Base-by-base conservation (phyloP, 495 filamentous ascomycete genomes). In the Amorphotheca resinae region DNA sequence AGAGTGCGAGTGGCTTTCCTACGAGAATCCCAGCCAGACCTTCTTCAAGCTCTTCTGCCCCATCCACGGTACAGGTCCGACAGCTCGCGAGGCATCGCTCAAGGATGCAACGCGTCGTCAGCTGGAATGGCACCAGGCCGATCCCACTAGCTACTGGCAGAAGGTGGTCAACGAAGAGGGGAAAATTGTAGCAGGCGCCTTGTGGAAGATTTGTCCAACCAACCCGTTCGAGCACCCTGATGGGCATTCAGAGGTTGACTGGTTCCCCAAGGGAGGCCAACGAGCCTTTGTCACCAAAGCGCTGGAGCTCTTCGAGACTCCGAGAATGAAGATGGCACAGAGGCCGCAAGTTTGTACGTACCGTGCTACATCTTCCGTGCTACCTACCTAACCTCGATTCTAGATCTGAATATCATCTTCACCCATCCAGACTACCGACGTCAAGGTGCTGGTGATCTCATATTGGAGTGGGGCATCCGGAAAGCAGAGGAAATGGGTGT, bases 381-480 rank as follows among this genome's bases (percentile, higher is more conserved):
- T n/a, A n/a, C n/a, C n/a, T n/a, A n/a, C n/a, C n/a, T 26, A 31
- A 17, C 25, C 9, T 21, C 22, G 9, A 18, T 15, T n/a, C n/a
- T 33, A 65, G 59, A 59, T 33, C 42, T 61, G 6, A 46, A 49
- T 14, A 50, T 54, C 21, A 38, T 57, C 9, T 56, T 58, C 28
- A 58, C 59, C 14, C 52, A 63, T 32, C 59, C 59, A 0, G 55
- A 61, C 15, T 52, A 65, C 38, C 62, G 63, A 44, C 50, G 55
- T 16, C 60, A 60, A 21, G 64, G 64, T 3, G 52, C 51, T 28
- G 64, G 58, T 8, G 50, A 54, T 22, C 38, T 59, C 28, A 50
- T 69, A 17, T 55, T 67, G 41, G 38, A 60, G 18, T 70, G 64
- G 65, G 67, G 66, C 12, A 55, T 61, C 16, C 23, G 56, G 33